Evolutionary conservation across 257 asterid genomes (phyloP).

Genomic region (Mentha longifolia): DNA sequence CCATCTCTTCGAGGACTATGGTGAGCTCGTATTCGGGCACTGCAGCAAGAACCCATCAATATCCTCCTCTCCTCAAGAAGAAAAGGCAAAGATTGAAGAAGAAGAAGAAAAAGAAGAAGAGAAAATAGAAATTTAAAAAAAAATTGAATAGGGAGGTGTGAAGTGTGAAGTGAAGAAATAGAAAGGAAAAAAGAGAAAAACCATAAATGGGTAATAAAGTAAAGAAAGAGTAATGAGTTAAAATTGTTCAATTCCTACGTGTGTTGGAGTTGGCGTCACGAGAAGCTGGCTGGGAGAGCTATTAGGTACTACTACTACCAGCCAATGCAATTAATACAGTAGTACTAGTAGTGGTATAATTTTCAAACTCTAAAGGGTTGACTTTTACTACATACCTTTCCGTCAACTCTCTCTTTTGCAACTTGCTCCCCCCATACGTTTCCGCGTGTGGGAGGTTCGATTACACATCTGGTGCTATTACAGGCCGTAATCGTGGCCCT

Average conservation of each 20-base stretch:
- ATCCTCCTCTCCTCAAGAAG: background rate
- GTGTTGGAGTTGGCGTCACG: background rate
- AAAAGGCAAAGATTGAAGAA: no score
- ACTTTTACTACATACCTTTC: background rate
- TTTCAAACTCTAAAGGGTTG: background rate
- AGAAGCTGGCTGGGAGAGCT: constrained; percentile 2
- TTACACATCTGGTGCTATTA: no score
- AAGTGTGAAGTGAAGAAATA: constrained; percentile 34
- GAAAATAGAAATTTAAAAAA: constrained; percentile 8
- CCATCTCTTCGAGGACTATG: constrained; percentile 74
- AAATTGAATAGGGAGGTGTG: background rate
- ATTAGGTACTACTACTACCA: no score
- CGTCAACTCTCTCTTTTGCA: background rate
- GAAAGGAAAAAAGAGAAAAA: no score
- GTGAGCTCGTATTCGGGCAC: constrained; percentile 71
- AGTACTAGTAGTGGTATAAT: background rate
- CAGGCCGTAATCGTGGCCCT: no score
- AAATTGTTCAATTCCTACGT: background rate
- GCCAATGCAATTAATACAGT: background rate
- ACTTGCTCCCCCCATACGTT: background rate
- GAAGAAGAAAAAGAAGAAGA: background rate
- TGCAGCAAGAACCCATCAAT: constrained; percentile 78
- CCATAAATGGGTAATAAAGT: background rate
- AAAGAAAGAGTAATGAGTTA: background rate
- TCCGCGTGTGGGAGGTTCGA: no score